Base-by-base conservation (phyloP, 805 yeast species). In the Peterozyma xylosa region DNA sequence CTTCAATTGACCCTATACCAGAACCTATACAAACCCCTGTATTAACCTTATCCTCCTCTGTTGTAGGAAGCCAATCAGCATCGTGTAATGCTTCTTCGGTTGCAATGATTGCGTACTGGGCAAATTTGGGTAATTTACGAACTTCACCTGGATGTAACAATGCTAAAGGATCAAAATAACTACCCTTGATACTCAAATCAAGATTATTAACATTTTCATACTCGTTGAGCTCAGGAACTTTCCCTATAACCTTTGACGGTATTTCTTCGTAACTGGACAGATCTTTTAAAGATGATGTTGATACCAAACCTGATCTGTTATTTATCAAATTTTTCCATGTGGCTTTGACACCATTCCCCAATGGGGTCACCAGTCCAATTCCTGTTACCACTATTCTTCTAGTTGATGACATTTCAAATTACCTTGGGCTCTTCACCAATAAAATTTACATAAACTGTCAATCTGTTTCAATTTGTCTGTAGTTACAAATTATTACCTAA, bases 361-460 rank as follows among this genome's bases (percentile, higher is more conserved):
- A 64, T 0, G 99, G 99, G 0, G 93, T 78, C 1, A 90, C 76
- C 27, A 86, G 64, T 0, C 98, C 98, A 7, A 93, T 58, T 0
- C 99, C 99, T 0, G 99, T 93, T 1, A 91, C 82, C 1, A 91
- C 97, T 0, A 91, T 96, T 61, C 96, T 66, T 46, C 68, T 60
- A 5, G 14, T 10, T 5, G 34, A 9, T 21, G 27, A 21, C 27
- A 21, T 21, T 7, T 21, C 7, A 7, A 4, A 7, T 4, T 21
- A 21, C 7, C 27, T 7, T 21, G 27, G 27, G 7, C 7, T 21
- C 7, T 21, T 21, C 27, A 21, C 7, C 27, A 21, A 21, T 21
- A 21, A 21, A 21, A n/a, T n/a, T n/a, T n/a, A n/a, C n/a, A n/a
- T n/a, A n/a, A n/a, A n/a, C n/a, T n/a, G n/a, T n/a, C n/a, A n/a